Evolutionary conservation across 306 rosid genomes (phyloP).

Genomic region (Begonia fuchsioides): DNA sequence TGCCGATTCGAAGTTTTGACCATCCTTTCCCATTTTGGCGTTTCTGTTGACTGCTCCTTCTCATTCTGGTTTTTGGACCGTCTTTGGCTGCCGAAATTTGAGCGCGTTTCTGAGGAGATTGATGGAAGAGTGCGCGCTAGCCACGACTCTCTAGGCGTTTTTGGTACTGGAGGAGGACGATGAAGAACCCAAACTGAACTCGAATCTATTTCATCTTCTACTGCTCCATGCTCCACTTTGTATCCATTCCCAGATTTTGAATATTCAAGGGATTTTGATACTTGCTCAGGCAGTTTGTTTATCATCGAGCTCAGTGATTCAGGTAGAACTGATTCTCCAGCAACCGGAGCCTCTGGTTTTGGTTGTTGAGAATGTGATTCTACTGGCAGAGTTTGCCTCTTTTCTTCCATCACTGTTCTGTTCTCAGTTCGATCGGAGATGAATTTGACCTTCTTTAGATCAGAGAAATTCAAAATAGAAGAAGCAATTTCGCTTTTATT

Average conservation of each 20-base stretch:
- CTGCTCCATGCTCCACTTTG: slow-evolving; percentile 17
- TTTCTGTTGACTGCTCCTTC: slow-evolving; percentile 18
- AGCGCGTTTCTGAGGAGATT: slow-evolving; percentile 17
- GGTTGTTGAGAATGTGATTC: slow-evolving; percentile 26
- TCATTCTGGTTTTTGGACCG: slow-evolving; percentile 26
- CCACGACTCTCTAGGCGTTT: slow-evolving; percentile 94
- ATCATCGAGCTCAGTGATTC: no score
- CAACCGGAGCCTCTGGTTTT: slow-evolving; percentile 10
- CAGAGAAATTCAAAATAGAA: neutral
- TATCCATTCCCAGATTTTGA: neutral
- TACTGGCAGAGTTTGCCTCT: slow-evolving; percentile 12
- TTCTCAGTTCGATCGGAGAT: no score
- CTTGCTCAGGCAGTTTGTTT: no score
- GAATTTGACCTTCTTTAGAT: no score
- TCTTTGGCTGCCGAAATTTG: slow-evolving; percentile 9
- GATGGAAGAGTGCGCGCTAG: slow-evolving; percentile 74
- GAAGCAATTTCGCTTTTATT: slow-evolving; percentile 16
- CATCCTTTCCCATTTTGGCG: slow-evolving; percentile 75
- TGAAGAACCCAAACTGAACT: slow-evolving; percentile 10
- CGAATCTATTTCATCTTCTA: slow-evolving; percentile 13
- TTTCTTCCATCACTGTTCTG: slow-evolving; percentile 13
- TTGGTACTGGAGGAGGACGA: slow-evolving; percentile 75
- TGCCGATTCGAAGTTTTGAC: slow-evolving; percentile 63
- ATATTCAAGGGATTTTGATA: no score
- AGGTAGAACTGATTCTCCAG: no score